Conservation (phyloP, 768 basidiomycete species). For the Termitomyces sp. region DNA sequence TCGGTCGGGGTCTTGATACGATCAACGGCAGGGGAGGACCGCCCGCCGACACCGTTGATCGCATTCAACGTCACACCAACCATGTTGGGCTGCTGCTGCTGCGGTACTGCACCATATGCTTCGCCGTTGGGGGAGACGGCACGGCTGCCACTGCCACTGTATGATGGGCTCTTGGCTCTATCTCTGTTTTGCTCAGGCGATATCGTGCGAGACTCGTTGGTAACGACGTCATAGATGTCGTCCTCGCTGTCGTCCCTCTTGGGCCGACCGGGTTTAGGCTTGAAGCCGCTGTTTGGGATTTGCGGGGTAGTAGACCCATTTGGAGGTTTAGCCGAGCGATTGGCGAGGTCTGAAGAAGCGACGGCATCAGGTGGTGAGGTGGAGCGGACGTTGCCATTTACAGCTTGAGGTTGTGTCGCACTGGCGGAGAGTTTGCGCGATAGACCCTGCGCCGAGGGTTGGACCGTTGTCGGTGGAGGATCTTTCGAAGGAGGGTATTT, state of each 20-base stretch:
- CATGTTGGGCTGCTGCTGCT: conserved; percentile 43
- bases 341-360: conserved; percentile 45
- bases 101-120: conserved; percentile 19
- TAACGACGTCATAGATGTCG: conserved; percentile 47
- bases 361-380: conserved; percentile 63
- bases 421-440: conserved; percentile 41
- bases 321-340: conserved; percentile 36
- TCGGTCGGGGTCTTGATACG: conserved; percentile 53
- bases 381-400: conserved; percentile 40
- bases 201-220: conserved; percentile 42
- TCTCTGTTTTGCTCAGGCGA: conserved; percentile 42
- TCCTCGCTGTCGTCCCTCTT: conserved; percentile 47
- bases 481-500: conserved; percentile 20
- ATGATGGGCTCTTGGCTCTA: conserved; percentile 55
- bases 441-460: conserved; percentile 10
- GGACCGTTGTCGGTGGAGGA: conserved; percentile 13
- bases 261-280: conserved; percentile 51
- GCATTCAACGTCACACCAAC: conserved; percentile 44
- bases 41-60: conserved; percentile 38
- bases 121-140: conserved; percentile 53
- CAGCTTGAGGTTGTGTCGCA: conserved; percentile 23
- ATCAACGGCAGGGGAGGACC: conserved; percentile 42
- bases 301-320: conserved; percentile 37
- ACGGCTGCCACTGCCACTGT: conserved; percentile 39
- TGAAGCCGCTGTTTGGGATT: conserved; percentile 31